phyloP scores from a whole-genome alignment of 345 rosid genomes.

The Excoecaria agallocha region DNA sequence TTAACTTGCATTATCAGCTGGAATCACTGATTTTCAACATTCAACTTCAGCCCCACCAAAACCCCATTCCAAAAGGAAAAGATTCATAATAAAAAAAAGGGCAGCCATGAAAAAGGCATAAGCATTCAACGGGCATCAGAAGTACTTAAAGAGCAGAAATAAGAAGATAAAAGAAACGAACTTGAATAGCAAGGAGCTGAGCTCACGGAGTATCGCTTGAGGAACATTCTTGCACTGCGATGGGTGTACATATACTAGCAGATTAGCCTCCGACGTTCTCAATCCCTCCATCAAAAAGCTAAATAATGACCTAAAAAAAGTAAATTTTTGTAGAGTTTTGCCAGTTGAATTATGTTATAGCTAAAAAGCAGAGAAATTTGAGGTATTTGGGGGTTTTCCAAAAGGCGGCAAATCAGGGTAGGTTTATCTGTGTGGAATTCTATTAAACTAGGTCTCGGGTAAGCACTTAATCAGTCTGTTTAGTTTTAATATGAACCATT shows the following conservation, averaged over 20 bases:
- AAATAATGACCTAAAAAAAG: background rate
- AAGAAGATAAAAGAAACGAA: slow-evolving; percentile 26
- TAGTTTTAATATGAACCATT: too few relatives aligned
- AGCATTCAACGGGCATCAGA: background rate
- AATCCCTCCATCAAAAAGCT: slow-evolving; percentile 61
- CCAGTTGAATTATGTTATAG: background rate
- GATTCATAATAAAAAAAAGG: too few relatives aligned
- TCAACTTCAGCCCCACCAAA: background rate
- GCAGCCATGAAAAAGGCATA: background rate
- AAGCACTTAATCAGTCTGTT: too few relatives aligned
- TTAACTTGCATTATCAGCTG: background rate
- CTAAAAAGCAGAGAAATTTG: background rate
- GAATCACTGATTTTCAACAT: background rate
- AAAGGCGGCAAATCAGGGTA: too few relatives aligned
- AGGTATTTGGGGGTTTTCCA: too few relatives aligned
- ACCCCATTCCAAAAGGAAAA: too few relatives aligned
- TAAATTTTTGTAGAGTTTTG: too few relatives aligned
- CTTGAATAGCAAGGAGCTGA: slow-evolving; percentile 79
- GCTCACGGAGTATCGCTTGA: slow-evolving; percentile 71
- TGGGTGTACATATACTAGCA: slow-evolving; percentile 63
- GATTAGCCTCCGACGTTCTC: slow-evolving; percentile 51
- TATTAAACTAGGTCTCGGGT: too few relatives aligned
- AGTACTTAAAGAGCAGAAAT: background rate
- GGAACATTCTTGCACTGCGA: slow-evolving; percentile 50
- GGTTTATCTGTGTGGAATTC: too few relatives aligned